Evolutionary conservation across 345 rosid genomes (phyloP).

Genomic region (Lepidium aucheri): DNA sequence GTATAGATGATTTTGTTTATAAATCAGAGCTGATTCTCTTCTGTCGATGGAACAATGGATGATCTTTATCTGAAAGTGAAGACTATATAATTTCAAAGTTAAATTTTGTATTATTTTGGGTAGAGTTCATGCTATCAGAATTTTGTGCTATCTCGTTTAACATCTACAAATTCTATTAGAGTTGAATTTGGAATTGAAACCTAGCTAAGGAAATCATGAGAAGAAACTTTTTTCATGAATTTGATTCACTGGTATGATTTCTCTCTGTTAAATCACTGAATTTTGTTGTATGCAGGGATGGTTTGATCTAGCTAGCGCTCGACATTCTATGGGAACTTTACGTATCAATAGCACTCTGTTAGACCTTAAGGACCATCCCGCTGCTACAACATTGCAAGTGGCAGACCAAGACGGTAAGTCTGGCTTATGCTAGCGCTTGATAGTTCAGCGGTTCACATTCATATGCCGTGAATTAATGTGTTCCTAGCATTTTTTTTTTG

Average conservation of each 20-base stretch:
- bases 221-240: not conserved
- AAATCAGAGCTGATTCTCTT: not conserved
- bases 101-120: not conserved
- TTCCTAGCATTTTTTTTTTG: not conserved
- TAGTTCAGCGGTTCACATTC: not conserved
- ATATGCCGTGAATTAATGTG: not conserved
- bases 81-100: not conserved
- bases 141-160: not conserved
- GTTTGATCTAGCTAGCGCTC: conserved; percentile 82
- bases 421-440: not conserved
- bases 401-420: conserved; percentile 34
- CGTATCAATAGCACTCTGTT: conserved; percentile 67
- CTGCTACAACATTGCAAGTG: conserved; percentile 58
- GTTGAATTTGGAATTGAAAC: not conserved
- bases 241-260: not conserved
- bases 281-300: conserved; percentile 51
- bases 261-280: not conserved
- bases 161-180: not conserved
- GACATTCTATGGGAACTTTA: conserved; percentile 86
- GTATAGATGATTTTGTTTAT: not conserved
- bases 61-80: not conserved
- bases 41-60: not conserved
- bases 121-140: not conserved
- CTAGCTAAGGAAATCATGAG: not conserved
- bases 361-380: conserved; percentile 68